These are phyloP conservation scores for Kurtzmaniella natalensis DNA, from an alignment of 1,139 yeast genomes.

Conservation along the genomic window DNA sequence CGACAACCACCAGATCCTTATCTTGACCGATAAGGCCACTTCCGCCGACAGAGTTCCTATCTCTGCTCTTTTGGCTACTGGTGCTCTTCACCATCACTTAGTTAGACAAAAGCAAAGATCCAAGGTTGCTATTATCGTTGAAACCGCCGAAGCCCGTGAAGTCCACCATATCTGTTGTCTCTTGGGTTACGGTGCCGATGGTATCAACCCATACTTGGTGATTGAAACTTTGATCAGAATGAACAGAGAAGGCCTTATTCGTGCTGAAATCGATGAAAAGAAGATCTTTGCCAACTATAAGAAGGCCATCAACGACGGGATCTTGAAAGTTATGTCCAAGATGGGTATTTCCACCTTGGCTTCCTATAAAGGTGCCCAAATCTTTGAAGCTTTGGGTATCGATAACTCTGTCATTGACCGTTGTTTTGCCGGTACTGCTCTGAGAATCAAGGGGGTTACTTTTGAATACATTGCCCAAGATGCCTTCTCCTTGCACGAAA, in stretches of 20 bases:
- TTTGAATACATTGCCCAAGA: constrained; percentile 96
- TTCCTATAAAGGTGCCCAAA: constrained; percentile 97
- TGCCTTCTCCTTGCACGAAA: constrained; percentile 88
- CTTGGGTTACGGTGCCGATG: constrained; percentile 97
- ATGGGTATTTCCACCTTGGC: constrained; percentile 99
- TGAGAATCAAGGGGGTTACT: constrained; percentile 92
- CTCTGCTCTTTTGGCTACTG: constrained; percentile 89
- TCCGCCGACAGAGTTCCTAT: constrained; percentile 66
- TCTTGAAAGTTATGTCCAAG: constrained; percentile 95
- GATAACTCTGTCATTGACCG: constrained; percentile 93
- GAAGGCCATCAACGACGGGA: constrained; percentile 82
- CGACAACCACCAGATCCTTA: constrained; percentile 65
- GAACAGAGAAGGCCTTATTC: constrained; percentile 75
- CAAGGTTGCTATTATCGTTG: constrained; percentile 84
- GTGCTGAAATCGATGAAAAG: constrained; percentile 54
- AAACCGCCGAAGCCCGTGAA: constrained; percentile 96
- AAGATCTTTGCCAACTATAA: constrained; percentile 72
- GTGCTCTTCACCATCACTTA: constrained; percentile 95
- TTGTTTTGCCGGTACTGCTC: constrained; percentile 96
- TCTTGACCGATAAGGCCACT: constrained; percentile 69
- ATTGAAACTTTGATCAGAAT: constrained; percentile 84
- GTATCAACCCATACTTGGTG: constrained; percentile 88
- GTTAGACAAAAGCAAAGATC: constrained; percentile 96
- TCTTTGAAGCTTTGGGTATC: constrained; percentile 93
- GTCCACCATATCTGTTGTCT: constrained; percentile 94